phyloP scores from a whole-genome alignment of 129 eudicot species.

The Erigeron canadensis region DNA sequence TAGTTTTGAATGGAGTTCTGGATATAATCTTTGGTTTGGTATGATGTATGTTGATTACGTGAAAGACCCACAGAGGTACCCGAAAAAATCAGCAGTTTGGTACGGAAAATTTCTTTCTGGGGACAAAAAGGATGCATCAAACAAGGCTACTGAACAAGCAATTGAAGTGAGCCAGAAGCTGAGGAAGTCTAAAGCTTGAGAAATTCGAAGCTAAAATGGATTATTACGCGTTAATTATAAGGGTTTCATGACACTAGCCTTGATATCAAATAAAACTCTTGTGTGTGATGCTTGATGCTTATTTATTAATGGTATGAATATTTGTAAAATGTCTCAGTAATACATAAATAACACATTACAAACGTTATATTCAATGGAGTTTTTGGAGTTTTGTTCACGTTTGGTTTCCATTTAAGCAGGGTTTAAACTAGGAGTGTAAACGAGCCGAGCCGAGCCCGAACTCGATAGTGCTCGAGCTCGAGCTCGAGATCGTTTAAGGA shows the following conservation, averaged over 20 bases:
- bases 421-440: no score
- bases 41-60: slow-evolving; percentile 45
- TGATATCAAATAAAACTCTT: neutral
- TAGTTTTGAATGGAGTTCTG: slow-evolving; percentile 53
- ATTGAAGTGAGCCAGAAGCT: slow-evolving; percentile 11
- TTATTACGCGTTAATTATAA: no score
- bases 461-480: no score
- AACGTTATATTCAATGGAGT: neutral
- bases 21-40: slow-evolving; percentile 50
- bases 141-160: neutral
- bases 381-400: no score
- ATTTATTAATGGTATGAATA: neutral
- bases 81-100: slow-evolving; percentile 54
- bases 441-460: no score
- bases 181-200: slow-evolving; percentile 18
- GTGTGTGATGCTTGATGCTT: neutral
- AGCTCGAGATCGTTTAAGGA: no score
- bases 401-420: neutral
- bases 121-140: neutral
- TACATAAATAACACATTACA: no score
- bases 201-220: neutral
- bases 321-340: neutral
- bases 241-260: neutral
- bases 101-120: slow-evolving; percentile 33
- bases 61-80: slow-evolving; percentile 39